Conservation (phyloP, 495 filamentous ascomycete species). For the Neurospora sp. region DNA sequence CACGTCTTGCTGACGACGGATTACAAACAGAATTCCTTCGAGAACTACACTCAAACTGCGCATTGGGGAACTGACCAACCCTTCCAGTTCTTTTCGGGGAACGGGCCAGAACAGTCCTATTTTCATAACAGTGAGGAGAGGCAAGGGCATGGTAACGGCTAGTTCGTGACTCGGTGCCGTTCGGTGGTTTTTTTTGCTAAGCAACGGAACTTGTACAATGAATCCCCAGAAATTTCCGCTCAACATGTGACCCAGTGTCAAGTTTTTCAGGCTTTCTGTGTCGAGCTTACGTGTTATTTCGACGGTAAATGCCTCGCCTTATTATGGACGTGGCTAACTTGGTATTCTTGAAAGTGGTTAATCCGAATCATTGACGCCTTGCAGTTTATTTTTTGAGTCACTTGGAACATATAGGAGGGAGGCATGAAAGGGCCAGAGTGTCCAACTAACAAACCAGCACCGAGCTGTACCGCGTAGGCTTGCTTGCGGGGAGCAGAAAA, state of each 20-base stretch:
- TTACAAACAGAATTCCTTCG: constrained; percentile 33
- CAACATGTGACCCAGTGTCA: neutral
- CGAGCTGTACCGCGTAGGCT: neutral
- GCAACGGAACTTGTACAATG: neutral
- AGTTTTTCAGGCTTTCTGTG: neutral
- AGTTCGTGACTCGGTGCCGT: neutral
- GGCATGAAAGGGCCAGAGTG: neutral
- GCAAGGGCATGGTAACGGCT: neutral
- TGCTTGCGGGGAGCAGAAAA: neutral
- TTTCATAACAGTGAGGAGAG: constrained; percentile 8
- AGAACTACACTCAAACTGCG: constrained; percentile 38
- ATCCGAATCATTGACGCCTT: neutral
- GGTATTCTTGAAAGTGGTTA: neutral
- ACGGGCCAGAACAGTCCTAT: constrained; percentile 22
- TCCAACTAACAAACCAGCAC: neutral
- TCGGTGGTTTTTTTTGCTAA: neutral
- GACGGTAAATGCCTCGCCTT: neutral
- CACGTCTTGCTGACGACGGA: neutral
- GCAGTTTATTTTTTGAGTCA: neutral
- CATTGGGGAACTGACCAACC: constrained; percentile 36
- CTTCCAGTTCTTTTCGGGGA: constrained; percentile 37
- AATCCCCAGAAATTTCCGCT: neutral
- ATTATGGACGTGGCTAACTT: neutral
- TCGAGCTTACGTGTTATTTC: neutral
- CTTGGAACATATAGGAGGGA: neutral